Base-by-base conservation (phyloP, 176 grass and related monocot species). In the Ampelocalamus luodianensis region DNA sequence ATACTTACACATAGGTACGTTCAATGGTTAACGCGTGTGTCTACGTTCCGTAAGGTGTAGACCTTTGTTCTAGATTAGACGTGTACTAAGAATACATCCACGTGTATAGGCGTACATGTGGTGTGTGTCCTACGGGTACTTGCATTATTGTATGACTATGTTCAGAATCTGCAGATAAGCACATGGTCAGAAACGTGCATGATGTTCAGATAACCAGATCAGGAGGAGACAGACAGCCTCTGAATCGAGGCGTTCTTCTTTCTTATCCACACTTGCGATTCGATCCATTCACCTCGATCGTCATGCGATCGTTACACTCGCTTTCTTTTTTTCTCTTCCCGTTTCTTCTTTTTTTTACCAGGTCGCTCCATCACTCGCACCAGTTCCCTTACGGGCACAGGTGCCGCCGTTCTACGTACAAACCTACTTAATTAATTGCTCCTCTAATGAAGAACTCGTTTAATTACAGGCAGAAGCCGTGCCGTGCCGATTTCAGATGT, bases 401-500 rank as follows among this genome's bases (percentile, higher is more conserved):
- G 79, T 18, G 22, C 27, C 45, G 45, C 32, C 11, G 8, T 26
- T 46, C 68, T 46, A 15, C 68, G 18, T 13, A 24, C 62, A 8
- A 65, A 0, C 29, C 62, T 67, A 37, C 6, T 66, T 61, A 27
- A 63, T 63, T 14, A 63, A 63, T 29, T 10, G 12, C 60, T 32
- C 61, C 26, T 64, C 26, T 3, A 0, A 6, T 12, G 61, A 32
- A 64, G 26, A 32, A 15, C 61, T 15, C 26, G 61, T 64, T 64
- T 7, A 12, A 64, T 3, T 32, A 32, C 5, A 64, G 2, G 61
- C 56, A 60, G 9, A 60, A 23, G 76, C 36, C 23, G 11, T 36
- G 63, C 13, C 29, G 32, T 29, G 29, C 29, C 29, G 1, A 20
- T 13, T 5, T 85, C 75, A 92, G 84, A 92, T 87, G 87, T 90